Evolutionary conservation across 2,329 filamentous ascomycete species (phyloP), one percentile per base, ranked within the genome.

Genomic region (Talaromyces pinophilus): DNA sequence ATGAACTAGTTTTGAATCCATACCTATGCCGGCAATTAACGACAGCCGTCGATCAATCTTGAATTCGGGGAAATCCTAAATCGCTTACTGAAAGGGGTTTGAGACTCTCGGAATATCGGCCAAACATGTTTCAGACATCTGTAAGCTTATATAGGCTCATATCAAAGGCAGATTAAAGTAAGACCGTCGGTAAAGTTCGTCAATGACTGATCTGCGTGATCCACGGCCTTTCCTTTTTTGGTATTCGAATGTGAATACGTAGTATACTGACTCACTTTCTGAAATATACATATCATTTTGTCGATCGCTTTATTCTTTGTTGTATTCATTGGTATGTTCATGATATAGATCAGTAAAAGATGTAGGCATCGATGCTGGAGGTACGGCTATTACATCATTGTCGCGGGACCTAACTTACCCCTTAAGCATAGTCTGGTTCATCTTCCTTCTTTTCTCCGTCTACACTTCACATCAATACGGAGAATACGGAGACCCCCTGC

Each of bases 311-410:
- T 52, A 19, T 28, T 52, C 13, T 17, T 52, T 13, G 30, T 48
- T 15, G 25, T 25, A 52, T 52, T 22, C 8, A 48, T 22, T 13
- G 48, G 22, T 8, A 8, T 28, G 25, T 30, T 1, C 17, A 28
- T 50, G 13, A 15, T 28, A 50, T 15, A 50, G 22, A 28, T 50
- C 46, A 30, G 15, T 28, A 30, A 25, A 28, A 52, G 7, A 25
- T 17, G 5, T 17, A 25, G 19, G n/a, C 11, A 48, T 48, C 46
- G 19, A 48, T 25, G 22, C 28, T 28, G 22, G 1, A 28, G 6
- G 5, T 8, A 54, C 50, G 50, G 48, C 17, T 30, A 54, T 54
- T 54, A 54, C 50, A 54, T 54, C 50, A 54, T 54, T 11, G 28
- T 54, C 50, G 50, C 48, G 25, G 50, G 11, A 30, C 50, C 50